A percentile compares a stretch with the other conserved stretches of the same genome.
Conservation (phyloP, 106 monocot species). For the Posidonia australis region DNA sequence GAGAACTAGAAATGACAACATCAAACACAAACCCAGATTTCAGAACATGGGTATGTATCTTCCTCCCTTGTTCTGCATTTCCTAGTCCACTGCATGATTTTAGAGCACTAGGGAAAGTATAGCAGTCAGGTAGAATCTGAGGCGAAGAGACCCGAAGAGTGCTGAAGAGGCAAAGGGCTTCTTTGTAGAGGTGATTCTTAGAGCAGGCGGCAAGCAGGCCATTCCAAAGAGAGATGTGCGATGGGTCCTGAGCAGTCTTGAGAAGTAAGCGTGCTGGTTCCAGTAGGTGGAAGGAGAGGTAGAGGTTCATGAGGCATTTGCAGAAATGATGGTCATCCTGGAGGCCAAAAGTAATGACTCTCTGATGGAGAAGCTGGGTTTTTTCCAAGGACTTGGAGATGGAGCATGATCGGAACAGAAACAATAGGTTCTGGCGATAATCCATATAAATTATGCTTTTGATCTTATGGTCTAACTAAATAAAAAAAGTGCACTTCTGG, state of each 20-base stretch:
- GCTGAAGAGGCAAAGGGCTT: constrained; percentile 27
- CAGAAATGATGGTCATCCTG: constrained; percentile 10
- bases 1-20: constrained; percentile 39
- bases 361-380: constrained; percentile 41
- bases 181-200: constrained; percentile 29
- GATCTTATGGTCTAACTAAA: not conserved
- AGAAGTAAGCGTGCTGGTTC: constrained; percentile 28
- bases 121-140: constrained; percentile 23
- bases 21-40: constrained; percentile 44
- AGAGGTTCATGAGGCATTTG: constrained; percentile 36
- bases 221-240: constrained; percentile 42
- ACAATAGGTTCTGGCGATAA: constrained; percentile 13
- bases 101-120: constrained; percentile 55
- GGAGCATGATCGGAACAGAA: constrained; percentile 25
- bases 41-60: constrained; percentile 33
- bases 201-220: constrained; percentile 36
- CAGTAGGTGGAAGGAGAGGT: constrained; percentile 32
- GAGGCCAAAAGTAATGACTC: constrained; percentile 33
- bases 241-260: constrained; percentile 11
- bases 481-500: not conserved
- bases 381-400: constrained; percentile 17
- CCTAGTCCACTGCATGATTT: constrained; percentile 33
- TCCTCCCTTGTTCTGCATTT: constrained; percentile 11
- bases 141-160: constrained; percentile 9
- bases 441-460: constrained; percentile 19